Base-by-base conservation (phyloP, 1,139 yeast genomes). In the Saccharomycopsis hybrid region DNA sequence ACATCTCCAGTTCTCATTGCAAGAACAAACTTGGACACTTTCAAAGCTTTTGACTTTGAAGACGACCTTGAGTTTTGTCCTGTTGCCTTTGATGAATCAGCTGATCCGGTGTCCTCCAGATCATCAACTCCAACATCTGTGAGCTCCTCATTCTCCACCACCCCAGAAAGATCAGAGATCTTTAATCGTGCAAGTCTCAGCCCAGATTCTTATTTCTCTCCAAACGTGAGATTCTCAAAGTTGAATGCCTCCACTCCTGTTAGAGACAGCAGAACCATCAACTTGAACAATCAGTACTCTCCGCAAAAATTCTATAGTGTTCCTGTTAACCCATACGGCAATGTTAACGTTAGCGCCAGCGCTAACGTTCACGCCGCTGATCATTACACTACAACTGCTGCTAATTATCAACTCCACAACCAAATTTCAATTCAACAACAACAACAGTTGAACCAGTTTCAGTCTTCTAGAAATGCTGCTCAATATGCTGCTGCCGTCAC, bases 1-100 rank as follows among this genome's bases (percentile, higher is more conserved):
- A 9, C 33, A 36, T 36, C 44, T 3, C 24, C 30, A 44, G 53
- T 39, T 5, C 25, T 47, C 7, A 54, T 54, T 3, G 63, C 63
- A 11, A 69, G 73, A 54, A 69, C 72, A 40, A 73, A 81, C 55
- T 73, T 80, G 59, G 80, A 81, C 58, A 74, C 82, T 43, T 78
- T 80, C 58, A 76, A 85, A 57, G 82, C 86, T 36, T 82, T 84
- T 64, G 88, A 82, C 57, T 62, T 73, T 43, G 88, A 80, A 62
- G 85, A 84, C 56, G 90, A 84, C 63, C 62, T 76, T 55, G 89
- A 82, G 65, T 84, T 84, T 64, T 80, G 85, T 58, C 88, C 88
- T 18, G 59, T 66, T 54, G 49, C 54, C 3, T 29, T 48, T 1
- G 56, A 54, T 43, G 49, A 41, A 9, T 46, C 47, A 44, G 44